Base-by-base conservation (phyloP, 139 green algal species). In the Deuterostichococcus epilithicus region DNA sequence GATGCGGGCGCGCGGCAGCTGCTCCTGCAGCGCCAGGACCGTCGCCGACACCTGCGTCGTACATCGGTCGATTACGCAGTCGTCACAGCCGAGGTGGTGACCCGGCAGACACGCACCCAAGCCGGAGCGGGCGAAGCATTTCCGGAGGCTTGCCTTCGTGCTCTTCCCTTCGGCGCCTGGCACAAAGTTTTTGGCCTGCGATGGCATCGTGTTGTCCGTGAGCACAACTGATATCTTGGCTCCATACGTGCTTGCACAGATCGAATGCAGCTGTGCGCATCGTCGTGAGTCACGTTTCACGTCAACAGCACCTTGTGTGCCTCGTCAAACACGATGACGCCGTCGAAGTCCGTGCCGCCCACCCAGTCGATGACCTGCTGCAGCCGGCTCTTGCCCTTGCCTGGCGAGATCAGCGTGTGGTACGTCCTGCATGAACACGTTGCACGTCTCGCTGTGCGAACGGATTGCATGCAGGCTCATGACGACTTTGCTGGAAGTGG, bases 261-360 rank as follows among this genome's bases (percentile, higher is more conserved):
- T 52, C 8, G 42, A 13, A 8, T 52, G 42, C 42, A 23, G 42
- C 42, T 52, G 42, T 13, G 8, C 8, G 8, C 13, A 13, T 13
- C 8, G 8, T 52, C 8, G 8, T 8, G 13, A 13, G 8, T 23
- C 13, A 13, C 42, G 8, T 13, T 52, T 8, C 8, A 52, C 8
- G 13, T 23, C 42, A 52, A 23, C 8, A 23, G 5, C 52, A 63
- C 52, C 52, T 63, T 74, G 82, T 91, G 87, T 68, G 78, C 90
- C 81, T 97, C 92, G 76, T 97, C 92, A 75, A 97, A 87, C 20
- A 94, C 81, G 3, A 97, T 75, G 30, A 83, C 63, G 3, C 92
- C 92, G 23, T 95, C 85, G 74, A 90, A 96, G 8, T 45, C n/a
- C 25, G 79, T 30, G 36, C 69, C 89, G 0, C 87, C 87, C 63